phyloP scores from a whole-genome alignment of 2,329 filamentous ascomycete species.

The Dactylella cylindrospora region DNA sequence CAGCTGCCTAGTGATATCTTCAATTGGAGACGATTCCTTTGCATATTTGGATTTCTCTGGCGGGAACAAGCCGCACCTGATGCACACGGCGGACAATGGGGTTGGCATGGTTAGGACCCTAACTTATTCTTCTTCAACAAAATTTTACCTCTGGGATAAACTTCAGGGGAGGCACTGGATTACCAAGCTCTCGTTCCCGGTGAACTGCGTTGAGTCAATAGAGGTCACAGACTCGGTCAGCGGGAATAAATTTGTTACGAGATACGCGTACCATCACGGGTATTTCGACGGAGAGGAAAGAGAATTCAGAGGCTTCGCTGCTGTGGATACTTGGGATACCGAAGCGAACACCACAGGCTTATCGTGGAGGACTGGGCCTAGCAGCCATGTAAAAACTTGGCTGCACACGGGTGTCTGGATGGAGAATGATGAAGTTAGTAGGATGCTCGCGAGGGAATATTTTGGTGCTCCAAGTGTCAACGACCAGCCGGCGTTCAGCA shows the following conservation, averaged over 20 bases:
- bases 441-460: neutral
- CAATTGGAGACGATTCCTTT: neutral
- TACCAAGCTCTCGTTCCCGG: slow-evolving; percentile 24
- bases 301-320: slow-evolving; percentile 44
- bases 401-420: neutral
- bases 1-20: slow-evolving; percentile 12
- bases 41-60: slow-evolving; percentile 20
- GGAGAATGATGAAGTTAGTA: neutral
- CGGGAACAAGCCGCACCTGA: slow-evolving; percentile 10
- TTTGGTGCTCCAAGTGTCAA: neutral
- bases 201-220: slow-evolving; percentile 7
- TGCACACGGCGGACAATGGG: slow-evolving; percentile 8
- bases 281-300: slow-evolving; percentile 37
- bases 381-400: slow-evolving; percentile 1
- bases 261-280: slow-evolving; percentile 44
- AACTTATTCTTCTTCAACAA: slow-evolving; percentile 22
- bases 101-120: slow-evolving; percentile 5
- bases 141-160: slow-evolving; percentile 25
- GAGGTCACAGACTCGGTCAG: slow-evolving; percentile 2
- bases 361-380: neutral
- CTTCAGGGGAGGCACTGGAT: slow-evolving; percentile 9
- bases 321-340: slow-evolving; percentile 36
- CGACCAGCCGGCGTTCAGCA: neutral
- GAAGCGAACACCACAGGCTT: slow-evolving; percentile 12
- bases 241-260: neutral